A percentile compares a stretch with the other conserved stretches of the same genome.
phyloP scores from a whole-genome alignment of 2,329 filamentous ascomycete species.

The Hypoxylon sp. region DNA sequence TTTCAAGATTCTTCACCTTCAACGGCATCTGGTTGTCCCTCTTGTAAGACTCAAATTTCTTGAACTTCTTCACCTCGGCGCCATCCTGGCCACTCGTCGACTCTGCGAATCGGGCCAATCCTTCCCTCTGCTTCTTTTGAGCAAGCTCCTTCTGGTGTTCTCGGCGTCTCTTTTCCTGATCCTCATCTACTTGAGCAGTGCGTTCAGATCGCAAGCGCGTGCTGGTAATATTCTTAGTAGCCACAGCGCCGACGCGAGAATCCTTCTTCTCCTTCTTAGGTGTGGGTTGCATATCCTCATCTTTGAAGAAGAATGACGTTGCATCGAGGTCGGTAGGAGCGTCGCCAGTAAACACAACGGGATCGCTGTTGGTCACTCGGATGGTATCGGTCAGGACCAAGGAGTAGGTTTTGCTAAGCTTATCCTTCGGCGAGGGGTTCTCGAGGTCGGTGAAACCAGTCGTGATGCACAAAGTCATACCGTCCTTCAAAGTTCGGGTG shows the following conservation, averaged over 20 bases:
- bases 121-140: slow-evolving; percentile 89
- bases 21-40: slow-evolving; percentile 92
- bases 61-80: slow-evolving; percentile 97
- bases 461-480: slow-evolving; percentile 94
- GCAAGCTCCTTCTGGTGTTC: slow-evolving; percentile 94
- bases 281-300: slow-evolving; percentile 86
- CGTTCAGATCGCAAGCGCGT: slow-evolving; percentile 93
- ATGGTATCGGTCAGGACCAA: slow-evolving; percentile 94
- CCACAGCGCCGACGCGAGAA: slow-evolving; percentile 84
- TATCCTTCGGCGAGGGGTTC: slow-evolving; percentile 88
- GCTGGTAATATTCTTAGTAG: slow-evolving; percentile 94
- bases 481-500: slow-evolving; percentile 84
- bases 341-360: slow-evolving; percentile 92
- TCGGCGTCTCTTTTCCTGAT: slow-evolving; percentile 86
- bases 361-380: slow-evolving; percentile 82
- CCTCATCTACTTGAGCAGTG: slow-evolving; percentile 88
- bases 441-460: slow-evolving; percentile 92
- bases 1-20: slow-evolving; percentile 85
- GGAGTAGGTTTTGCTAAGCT: slow-evolving; percentile 89
- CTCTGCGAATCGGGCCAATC: slow-evolving; percentile 86
- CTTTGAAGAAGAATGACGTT: slow-evolving; percentile 98
- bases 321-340: slow-evolving; percentile 92
- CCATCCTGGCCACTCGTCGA: slow-evolving; percentile 88
- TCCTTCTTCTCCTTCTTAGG: slow-evolving; percentile 95
- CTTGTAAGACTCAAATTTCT: slow-evolving; percentile 99